phyloP scores from a whole-genome alignment of 768 basidiomycete species.

The Agrocybe praecox region DNA sequence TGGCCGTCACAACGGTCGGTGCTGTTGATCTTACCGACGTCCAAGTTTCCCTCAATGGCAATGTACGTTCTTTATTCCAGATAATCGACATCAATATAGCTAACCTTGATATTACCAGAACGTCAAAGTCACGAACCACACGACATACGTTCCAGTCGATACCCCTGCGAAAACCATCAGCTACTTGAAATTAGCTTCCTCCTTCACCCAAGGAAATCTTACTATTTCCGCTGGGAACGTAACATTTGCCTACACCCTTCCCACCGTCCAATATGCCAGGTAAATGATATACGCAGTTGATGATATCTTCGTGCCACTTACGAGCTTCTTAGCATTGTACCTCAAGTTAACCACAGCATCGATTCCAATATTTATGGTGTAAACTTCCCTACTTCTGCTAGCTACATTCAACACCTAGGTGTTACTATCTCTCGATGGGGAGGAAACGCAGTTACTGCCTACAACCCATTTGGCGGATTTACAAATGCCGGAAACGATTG shows the following conservation, averaged over 20 bases:
- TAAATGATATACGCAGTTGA: slow-evolving; percentile 10
- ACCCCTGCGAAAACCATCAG: slow-evolving; percentile 50
- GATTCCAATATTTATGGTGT: slow-evolving; percentile 54
- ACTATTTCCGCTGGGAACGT: slow-evolving; percentile 41
- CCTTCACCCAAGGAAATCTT: slow-evolving; percentile 43
- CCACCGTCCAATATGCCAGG: slow-evolving; percentile 45
- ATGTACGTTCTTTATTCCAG: slow-evolving; percentile 25
- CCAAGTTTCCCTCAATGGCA: slow-evolving; percentile 38
- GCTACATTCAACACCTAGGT: slow-evolving; percentile 50
- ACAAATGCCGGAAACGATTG: slow-evolving; percentile 58
- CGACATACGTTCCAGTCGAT: slow-evolving; percentile 44
- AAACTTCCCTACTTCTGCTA: slow-evolving; percentile 51
- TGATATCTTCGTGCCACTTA: neutral
- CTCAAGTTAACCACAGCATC: slow-evolving; percentile 38
- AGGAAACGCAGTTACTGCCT: slow-evolving; percentile 56
- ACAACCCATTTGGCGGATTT: slow-evolving; percentile 52
- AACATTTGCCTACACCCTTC: slow-evolving; percentile 44
- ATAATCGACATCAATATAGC: neutral
- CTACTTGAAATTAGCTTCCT: slow-evolving; percentile 44
- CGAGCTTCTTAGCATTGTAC: slow-evolving; percentile 33
- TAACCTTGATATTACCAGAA: slow-evolving; percentile 20
- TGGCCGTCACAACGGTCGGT: slow-evolving; percentile 53
- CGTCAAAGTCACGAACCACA: slow-evolving; percentile 34
- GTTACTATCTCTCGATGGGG: slow-evolving; percentile 56
- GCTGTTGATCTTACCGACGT: slow-evolving; percentile 43